Evolutionary conservation across 2,329 filamentous ascomycete genomes (phyloP), one percentile per base, ranked within the genome.

Genomic region (Orbilia ellipsospora): DNA sequence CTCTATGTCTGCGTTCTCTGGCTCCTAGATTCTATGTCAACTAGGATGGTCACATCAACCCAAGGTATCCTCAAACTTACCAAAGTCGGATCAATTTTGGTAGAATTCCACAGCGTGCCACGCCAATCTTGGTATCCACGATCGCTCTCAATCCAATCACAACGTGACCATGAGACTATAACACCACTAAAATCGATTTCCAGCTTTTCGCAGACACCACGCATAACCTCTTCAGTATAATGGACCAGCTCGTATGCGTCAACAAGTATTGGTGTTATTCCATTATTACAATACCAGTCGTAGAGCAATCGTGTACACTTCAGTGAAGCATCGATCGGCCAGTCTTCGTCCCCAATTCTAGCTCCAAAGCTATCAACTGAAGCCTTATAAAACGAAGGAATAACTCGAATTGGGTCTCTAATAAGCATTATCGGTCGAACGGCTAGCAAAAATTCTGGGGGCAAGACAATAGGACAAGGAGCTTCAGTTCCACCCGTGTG

Each of bases 361-460:
- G 13, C 50, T 4, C 20, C 50, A 13, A 18, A 52, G 50, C 20
- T 13, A 20, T 8, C 20, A 52, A 52, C 15, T 2, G 16, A n/a
- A 23, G 50, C 50, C 13, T 18, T 52, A 23, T 52, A 52, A 23
- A 52, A 52, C 12, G 50, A 52, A 52, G 50, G 50, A 23, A 52
- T 18, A 5, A 23, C n/a, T n/a, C 50, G 50, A 13, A 52, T 18
- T 26, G 50, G 50, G 20, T 52, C 8, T 52, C 50, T n/a, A 1
- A 52, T 52, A 13, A 52, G 50, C 12, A 52, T 52, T 18, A 52
- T 18, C 1, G 50, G 50, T 1, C 18, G 50, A 13, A 52, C 6
- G 18, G n/a, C 18, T 23, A 52, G 18, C 13, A 52, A 23, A 10
- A 52, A 52, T 23, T 52, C 50, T 13, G 3, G 16, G 5, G 50